phyloP scores from a whole-genome alignment of 164 flowering plant species.

The Macadamia tetraphylla region DNA sequence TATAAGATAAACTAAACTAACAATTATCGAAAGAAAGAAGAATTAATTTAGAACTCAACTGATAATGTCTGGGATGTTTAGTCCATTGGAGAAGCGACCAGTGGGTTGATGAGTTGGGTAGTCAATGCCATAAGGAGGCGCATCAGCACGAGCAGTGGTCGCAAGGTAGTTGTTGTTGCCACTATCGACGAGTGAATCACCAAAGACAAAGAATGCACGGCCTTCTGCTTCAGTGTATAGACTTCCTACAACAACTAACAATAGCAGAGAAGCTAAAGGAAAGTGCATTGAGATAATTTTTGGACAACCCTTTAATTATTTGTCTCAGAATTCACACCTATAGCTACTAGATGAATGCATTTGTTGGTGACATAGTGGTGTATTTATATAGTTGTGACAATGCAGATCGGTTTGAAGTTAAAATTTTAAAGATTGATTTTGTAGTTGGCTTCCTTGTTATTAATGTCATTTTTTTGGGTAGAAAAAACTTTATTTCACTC shows the following conservation, averaged over 20 bases:
- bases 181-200: constrained; percentile 75
- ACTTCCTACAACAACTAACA: not conserved
- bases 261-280: constrained; percentile 1
- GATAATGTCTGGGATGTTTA: constrained; percentile 72
- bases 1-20: too few relatives aligned
- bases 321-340: not conserved
- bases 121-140: constrained; percentile 78
- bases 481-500: too few relatives aligned
- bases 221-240: constrained; percentile 7
- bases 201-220: constrained; percentile 78
- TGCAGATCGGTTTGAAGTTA: too few relatives aligned
- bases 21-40: not conserved
- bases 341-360: not conserved
- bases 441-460: not conserved
- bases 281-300: constrained; percentile 5
- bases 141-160: constrained; percentile 73
- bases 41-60: constrained; percentile 23
- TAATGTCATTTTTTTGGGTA: not conserved
- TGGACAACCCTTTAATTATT: too few relatives aligned
- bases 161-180: constrained; percentile 74
- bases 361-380: not conserved
- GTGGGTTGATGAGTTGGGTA: constrained; percentile 61
- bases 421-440: too few relatives aligned
- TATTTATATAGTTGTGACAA: not conserved
- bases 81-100: constrained; percentile 87